Evolutionary conservation across 2,329 filamentous ascomycete species (phyloP), one percentile per base, ranked within the genome.

Genomic region (Gnomoniopsis sp.): DNA sequence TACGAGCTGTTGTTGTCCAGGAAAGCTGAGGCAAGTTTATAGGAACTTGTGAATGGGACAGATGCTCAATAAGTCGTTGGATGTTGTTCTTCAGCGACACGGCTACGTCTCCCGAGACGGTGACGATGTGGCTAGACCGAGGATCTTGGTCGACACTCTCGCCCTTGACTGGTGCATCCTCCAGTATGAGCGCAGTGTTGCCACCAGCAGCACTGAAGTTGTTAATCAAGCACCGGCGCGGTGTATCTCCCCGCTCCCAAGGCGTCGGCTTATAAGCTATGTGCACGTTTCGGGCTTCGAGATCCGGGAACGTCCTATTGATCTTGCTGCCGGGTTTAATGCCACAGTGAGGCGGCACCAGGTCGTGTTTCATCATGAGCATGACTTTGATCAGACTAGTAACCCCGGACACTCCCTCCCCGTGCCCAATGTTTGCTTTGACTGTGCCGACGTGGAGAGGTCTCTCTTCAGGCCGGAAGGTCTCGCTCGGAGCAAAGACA

Each of bases 201-300:
- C 88, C 88, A 63, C 88, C 88, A 51, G 88, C 85, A 3, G 88
- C 88, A 62, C 82, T 83, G 67, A 89, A 89, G 72, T 88, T 89
- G 74, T 90, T 90, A 60, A 88, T 70, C 57, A 83, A 82, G 10
- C 80, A 73, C 8, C 74, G 71, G 23, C 79, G 73, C 2, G 44
- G 44, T 6, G 21, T 12, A 6, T 3, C 44, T 14, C 3, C 11
- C 8, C 21, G 21, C 21, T 15, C 23, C 10, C 33, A 60, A 34
- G 38, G 50, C 49, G 6, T 17, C 53, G 1, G 23, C 86, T 88
- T 3, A 82, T 78, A 64, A 15, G 53, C 53, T 8, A 60, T 60
- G 15, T 33, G 46, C 10, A 60, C 58, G 14, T 56, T 56, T 2
- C 58, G n/a, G n/a, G n/a, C n/a, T n/a, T n/a, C n/a, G n/a, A n/a